A percentile compares a stretch with the other conserved stretches of the same genome.
Evolutionary conservation across 1,139 yeast genomes (phyloP).

Genomic region (Nakaseomyces nivariensis): DNA sequence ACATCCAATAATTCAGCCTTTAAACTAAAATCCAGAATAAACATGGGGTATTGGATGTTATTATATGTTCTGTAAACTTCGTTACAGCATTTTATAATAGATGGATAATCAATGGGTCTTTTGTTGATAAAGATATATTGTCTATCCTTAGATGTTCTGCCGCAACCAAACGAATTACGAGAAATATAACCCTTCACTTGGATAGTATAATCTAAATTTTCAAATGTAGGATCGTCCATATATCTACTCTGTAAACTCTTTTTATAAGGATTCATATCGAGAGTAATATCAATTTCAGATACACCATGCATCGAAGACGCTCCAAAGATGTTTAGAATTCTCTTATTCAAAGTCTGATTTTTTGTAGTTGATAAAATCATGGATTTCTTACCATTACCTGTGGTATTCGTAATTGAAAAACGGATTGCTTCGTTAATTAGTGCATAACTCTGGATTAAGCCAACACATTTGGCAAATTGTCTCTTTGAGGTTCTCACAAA

Average conservation of each 20-base stretch:
- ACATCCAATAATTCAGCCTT: constrained; percentile 54
- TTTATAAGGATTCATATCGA: constrained; percentile 27
- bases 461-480: constrained; percentile 61
- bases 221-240: constrained; percentile 11
- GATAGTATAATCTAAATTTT: constrained; percentile 26
- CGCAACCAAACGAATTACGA: constrained; percentile 66
- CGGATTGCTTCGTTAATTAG: constrained; percentile 49
- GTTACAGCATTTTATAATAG: constrained; percentile 49
- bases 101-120: constrained; percentile 60
- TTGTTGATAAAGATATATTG: constrained; percentile 66
- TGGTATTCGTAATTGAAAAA: constrained; percentile 48
- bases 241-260: constrained; percentile 12
- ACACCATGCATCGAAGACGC: constrained; percentile 51
- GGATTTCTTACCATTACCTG: constrained; percentile 40
- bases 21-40: constrained; percentile 50
- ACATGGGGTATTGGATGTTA: constrained; percentile 64
- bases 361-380: constrained; percentile 45
- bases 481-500: constrained; percentile 56
- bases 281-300: constrained; percentile 35
- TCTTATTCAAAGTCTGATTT: constrained; percentile 38
- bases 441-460: constrained; percentile 58
- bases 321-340: constrained; percentile 63
- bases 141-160: constrained; percentile 59
- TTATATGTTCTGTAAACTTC: constrained; percentile 68
- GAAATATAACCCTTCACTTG: constrained; percentile 56